phyloP scores from a whole-genome alignment of 2,329 filamentous ascomycete genomes.

The Magnaporthiopsis poae region DNA sequence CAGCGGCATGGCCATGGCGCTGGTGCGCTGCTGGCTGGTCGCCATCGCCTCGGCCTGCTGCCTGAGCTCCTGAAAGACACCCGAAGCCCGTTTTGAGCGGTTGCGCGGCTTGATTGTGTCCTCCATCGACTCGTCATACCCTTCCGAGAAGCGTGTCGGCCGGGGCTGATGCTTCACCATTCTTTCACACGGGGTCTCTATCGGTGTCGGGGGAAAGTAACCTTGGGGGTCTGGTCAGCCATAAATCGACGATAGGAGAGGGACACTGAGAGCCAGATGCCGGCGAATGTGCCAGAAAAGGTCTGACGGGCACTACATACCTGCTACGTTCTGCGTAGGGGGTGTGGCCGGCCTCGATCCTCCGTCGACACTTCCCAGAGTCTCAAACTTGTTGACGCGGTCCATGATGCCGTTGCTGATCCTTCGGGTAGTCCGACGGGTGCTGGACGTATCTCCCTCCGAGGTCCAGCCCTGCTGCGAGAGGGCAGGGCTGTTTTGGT shows the following conservation, averaged over 20 bases:
- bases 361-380: slow-evolving; percentile 31
- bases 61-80: slow-evolving; percentile 50
- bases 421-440: slow-evolving; percentile 34
- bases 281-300: no score
- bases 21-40: slow-evolving; percentile 47
- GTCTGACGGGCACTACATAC: slow-evolving; percentile 32
- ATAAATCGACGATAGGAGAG: neutral
- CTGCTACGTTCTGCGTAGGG: slow-evolving; percentile 45
- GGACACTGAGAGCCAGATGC: neutral
- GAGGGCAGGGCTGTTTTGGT: slow-evolving; percentile 35
- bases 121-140: slow-evolving; percentile 57
- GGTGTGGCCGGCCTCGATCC: slow-evolving; percentile 51
- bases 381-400: slow-evolving; percentile 50
- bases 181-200: slow-evolving; percentile 49
- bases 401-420: slow-evolving; percentile 54
- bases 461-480: slow-evolving; percentile 37
- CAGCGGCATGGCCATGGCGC: slow-evolving; percentile 34
- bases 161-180: slow-evolving; percentile 29
- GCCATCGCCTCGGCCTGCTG: slow-evolving; percentile 42
- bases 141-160: slow-evolving; percentile 45
- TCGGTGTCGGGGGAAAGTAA: slow-evolving; percentile 59
- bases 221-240: slow-evolving; percentile 27
- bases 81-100: slow-evolving; percentile 30
- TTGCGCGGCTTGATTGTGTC: slow-evolving; percentile 51
- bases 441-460: slow-evolving; percentile 36